Evolutionary conservation across 2,329 filamentous ascomycete genomes (phyloP).

Genomic region (Phialocephala sp.): DNA sequence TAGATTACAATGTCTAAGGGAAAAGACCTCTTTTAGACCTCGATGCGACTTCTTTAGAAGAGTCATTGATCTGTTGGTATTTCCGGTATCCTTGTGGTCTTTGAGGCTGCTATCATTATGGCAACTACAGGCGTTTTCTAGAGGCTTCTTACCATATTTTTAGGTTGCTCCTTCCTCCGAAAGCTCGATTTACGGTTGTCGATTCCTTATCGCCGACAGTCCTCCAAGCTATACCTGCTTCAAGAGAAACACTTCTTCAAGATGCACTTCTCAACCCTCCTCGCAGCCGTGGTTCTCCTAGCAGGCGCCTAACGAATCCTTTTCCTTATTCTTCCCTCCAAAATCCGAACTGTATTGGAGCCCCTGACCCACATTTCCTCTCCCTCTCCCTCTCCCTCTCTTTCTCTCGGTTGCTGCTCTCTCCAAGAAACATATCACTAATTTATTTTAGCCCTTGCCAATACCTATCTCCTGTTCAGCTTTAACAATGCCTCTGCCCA

Average conservation of each 20-base stretch:
- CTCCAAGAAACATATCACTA: no score
- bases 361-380: no score
- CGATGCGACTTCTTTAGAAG: neutral
- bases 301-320: neutral
- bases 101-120: neutral
- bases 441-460: no score
- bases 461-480: neutral
- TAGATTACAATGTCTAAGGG: neutral
- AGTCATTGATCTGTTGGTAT: neutral
- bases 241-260: neutral
- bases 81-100: neutral
- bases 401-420: no score
- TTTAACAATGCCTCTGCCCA: slow-evolving; percentile 5
- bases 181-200: neutral
- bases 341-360: no score
- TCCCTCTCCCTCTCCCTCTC: no score
- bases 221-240: no score
- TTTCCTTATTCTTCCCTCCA: no score
- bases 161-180: neutral
- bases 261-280: neutral
- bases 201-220: neutral
- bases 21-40: neutral
- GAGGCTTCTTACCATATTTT: neutral
- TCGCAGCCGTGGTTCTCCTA: neutral
- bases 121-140: neutral